phyloP scores from a whole-genome alignment of 192 early-diverging fungal genomes.

The Piromyces finnis region DNA sequence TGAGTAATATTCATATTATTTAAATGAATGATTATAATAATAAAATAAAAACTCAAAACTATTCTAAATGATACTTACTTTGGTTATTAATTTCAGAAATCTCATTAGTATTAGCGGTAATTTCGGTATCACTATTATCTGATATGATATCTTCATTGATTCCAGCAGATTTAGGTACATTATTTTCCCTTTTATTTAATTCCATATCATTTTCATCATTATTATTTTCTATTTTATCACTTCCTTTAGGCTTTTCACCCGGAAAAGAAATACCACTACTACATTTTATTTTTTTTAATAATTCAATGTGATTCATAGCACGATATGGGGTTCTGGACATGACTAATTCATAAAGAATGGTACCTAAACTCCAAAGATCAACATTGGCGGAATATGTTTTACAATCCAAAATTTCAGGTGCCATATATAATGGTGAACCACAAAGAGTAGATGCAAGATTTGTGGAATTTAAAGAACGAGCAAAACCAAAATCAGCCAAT shows the following conservation, averaged over 20 bases:
- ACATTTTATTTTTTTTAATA: slow-evolving; percentile 76
- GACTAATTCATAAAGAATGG: slow-evolving; percentile 87
- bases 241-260: slow-evolving; percentile 14
- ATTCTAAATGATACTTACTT: too few species aligned
- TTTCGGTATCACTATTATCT: too few species aligned
- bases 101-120: too few species aligned
- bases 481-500: slow-evolving; percentile 97
- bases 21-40: too few species aligned
- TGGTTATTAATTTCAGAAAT: too few species aligned
- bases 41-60: too few species aligned
- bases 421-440: slow-evolving; percentile 94
- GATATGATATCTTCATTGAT: too few species aligned
- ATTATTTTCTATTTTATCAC: background rate
- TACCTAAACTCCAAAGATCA: slow-evolving; percentile 92
- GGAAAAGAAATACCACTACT: slow-evolving; percentile 78
- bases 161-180: too few species aligned
- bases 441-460: slow-evolving; percentile 69
- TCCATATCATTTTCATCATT: background rate
- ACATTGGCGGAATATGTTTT: slow-evolving; percentile 91
- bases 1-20: too few species aligned
- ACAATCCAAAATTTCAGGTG: slow-evolving; percentile 67
- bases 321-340: slow-evolving; percentile 78
- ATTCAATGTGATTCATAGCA: slow-evolving; percentile 83
- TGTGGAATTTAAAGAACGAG: slow-evolving; percentile 60
- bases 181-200: background rate